A percentile compares a stretch with the other conserved stretches of the same genome.
Evolutionary conservation across 2,329 filamentous ascomycete species (phyloP).

Genomic region (Aspergillus hiratsukae): DNA sequence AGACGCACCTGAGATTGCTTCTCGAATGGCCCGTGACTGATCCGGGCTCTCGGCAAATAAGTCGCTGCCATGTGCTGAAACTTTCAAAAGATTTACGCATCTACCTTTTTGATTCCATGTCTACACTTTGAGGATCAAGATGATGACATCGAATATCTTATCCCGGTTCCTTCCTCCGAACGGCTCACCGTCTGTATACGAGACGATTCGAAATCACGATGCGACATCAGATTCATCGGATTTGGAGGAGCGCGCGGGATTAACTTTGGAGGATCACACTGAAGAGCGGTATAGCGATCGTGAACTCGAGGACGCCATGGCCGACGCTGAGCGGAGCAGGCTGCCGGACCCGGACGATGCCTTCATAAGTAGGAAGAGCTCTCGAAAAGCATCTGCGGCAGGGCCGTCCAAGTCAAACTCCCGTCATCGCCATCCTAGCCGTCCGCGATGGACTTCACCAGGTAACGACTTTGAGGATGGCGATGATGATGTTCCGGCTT

Average conservation of each 20-base stretch:
- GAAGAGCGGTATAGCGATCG: slow-evolving; percentile 51
- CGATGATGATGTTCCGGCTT: slow-evolving; percentile 61
- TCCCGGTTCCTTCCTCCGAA: slow-evolving; percentile 46
- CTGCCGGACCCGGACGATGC: slow-evolving; percentile 42
- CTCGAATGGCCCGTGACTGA: slow-evolving; percentile 12
- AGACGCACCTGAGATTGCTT: not conserved
- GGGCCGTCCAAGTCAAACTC: slow-evolving; percentile 14
- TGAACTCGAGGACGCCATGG: slow-evolving; percentile 54
- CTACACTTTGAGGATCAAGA: slow-evolving; percentile 18
- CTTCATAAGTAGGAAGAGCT: slow-evolving; percentile 31
- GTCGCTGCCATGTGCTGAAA: slow-evolving; percentile 12
- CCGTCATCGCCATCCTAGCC: slow-evolving; percentile 25
- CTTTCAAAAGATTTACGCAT: not conserved
- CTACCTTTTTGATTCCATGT: slow-evolving; percentile 1
- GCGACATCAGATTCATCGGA: slow-evolving; percentile 43
- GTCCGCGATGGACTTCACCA: slow-evolving; percentile 29
- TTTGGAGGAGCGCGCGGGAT: slow-evolving; percentile 43
- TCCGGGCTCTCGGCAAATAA: slow-evolving; percentile 3
- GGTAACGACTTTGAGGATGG: slow-evolving; percentile 46
- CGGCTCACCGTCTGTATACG: slow-evolving; percentile 46
- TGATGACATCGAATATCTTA: slow-evolving; percentile 41
- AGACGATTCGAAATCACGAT: slow-evolving; percentile 45
- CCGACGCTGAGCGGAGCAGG: slow-evolving; percentile 48
- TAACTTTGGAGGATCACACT: slow-evolving; percentile 47
- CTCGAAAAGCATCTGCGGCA: slow-evolving; percentile 15